phyloP scores from a whole-genome alignment of 2,329 filamentous ascomycete species.

The Monosporascus sp. region DNA sequence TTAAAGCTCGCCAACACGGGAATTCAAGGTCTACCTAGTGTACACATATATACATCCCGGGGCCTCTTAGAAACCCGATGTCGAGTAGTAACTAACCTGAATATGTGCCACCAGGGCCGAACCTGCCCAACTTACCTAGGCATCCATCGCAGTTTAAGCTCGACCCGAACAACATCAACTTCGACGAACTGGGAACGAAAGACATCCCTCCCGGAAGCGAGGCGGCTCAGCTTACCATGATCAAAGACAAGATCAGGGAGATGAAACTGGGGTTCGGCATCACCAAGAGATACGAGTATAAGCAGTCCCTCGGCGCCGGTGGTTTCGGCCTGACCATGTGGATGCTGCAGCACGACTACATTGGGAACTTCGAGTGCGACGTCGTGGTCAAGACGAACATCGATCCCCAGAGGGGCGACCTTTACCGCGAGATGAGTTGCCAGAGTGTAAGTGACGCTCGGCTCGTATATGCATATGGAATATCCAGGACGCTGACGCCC shows the following conservation, averaged over 20 bases:
- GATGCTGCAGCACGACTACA: not conserved
- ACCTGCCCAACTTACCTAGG: no score
- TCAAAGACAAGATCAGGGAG: not conserved
- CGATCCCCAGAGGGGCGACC: not conserved
- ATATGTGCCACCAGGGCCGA: no score
- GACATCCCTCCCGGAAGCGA: not conserved
- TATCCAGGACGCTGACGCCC: no score
- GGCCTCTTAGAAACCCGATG: no score
- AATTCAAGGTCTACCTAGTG: no score
- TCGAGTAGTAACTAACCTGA: no score
- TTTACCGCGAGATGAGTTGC: not conserved
- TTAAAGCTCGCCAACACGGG: no score
- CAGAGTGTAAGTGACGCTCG: not conserved
- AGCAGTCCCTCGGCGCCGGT: not conserved
- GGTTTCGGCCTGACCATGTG: not conserved
- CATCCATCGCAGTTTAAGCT: no score
- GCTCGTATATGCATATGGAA: not conserved
- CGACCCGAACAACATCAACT: no score
- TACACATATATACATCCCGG: no score
- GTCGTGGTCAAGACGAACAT: not conserved
- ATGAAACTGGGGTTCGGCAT: not conserved
- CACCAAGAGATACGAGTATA: not conserved
- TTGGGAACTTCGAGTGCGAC: not conserved
- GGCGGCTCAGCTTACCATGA: not conserved
- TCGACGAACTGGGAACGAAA: no score